phyloP scores from a whole-genome alignment of 345 rosid genomes.

The Eucalyptus sp. region DNA sequence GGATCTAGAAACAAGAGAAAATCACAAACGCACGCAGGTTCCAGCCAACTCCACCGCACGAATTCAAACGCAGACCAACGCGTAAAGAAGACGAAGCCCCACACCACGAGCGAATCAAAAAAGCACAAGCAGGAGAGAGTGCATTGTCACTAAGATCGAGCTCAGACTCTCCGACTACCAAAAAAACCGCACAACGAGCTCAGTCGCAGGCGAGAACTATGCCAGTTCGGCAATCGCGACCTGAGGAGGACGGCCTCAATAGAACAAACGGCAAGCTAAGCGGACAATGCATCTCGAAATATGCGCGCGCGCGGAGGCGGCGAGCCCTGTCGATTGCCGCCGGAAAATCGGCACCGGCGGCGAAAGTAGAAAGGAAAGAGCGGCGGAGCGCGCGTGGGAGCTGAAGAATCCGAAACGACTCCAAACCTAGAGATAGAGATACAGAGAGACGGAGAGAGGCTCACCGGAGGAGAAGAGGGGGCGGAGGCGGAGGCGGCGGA shows the following conservation, averaged over 20 bases:
- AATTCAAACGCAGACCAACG: no score
- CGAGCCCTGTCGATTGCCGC: neutral
- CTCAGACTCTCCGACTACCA: neutral
- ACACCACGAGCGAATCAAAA: no score
- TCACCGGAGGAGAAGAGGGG: constrained; percentile 37
- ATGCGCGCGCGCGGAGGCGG: neutral
- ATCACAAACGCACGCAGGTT: no score
- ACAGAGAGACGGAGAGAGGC: neutral
- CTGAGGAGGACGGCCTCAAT: neutral
- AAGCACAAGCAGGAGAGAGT: no score
- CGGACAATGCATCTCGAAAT: neutral
- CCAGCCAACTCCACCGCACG: no score
- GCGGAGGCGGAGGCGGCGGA: constrained; percentile 12
- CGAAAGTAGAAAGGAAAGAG: neutral
- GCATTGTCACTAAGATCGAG: no score
- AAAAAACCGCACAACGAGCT: neutral
- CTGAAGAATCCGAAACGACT: neutral
- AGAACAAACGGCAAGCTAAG: neutral
- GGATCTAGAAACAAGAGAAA: no score
- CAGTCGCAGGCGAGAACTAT: neutral
- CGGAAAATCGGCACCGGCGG: neutral
- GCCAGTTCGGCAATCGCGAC: neutral
- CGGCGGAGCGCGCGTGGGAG: neutral
- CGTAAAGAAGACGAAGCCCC: no score
- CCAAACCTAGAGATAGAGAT: neutral